Percentiles rank a stretch among this genome's conserved stretches.
Evolutionary conservation across 768 basidiomycete genomes (phyloP).

Genomic region (Trametes coccinea): DNA sequence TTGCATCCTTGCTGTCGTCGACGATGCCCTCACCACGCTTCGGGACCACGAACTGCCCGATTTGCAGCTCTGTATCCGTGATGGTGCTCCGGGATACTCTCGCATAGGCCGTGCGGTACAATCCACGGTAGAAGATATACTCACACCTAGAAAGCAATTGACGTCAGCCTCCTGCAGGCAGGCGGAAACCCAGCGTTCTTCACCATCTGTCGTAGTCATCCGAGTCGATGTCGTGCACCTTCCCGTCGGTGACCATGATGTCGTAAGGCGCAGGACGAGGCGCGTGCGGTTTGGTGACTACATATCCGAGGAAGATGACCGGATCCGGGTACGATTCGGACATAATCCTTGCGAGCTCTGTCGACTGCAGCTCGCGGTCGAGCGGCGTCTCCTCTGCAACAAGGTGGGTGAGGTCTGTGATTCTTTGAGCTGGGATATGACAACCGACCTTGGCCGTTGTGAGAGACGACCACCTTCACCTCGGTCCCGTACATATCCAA

Average conservation of each 20-base stretch:
- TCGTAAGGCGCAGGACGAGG: conserved; percentile 71
- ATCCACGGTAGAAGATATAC: conserved; percentile 83
- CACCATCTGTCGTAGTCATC: conserved; percentile 74
- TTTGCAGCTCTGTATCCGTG: conserved; percentile 89
- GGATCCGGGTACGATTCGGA: conserved; percentile 66
- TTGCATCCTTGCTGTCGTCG: conserved; percentile 60
- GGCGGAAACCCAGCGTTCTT: conserved; percentile 14
- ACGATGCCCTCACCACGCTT: conserved; percentile 50
- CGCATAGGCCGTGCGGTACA: conserved; percentile 81
- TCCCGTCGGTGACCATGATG: conserved; percentile 74
- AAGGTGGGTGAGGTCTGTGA: no score
- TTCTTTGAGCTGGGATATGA: not conserved
- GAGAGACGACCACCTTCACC: conserved; percentile 82
- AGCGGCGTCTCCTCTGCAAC: conserved; percentile 77
- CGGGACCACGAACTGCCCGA: conserved; percentile 82
- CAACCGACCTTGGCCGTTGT: conserved; percentile 82
- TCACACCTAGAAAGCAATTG: conserved; percentile 64
- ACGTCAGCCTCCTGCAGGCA: not conserved
- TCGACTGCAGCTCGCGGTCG: conserved; percentile 87
- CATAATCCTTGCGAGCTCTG: conserved; percentile 80
- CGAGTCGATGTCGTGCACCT: conserved; percentile 76
- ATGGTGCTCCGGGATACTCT: conserved; percentile 80
- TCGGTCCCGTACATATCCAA: conserved; percentile 77
- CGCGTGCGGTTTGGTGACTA: conserved; percentile 70
- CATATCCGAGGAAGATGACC: conserved; percentile 79